Evolutionary conservation across 306 rosid genomes (phyloP), one percentile per base, ranked within the genome.

Genomic region (Dryas alaskensis): DNA sequence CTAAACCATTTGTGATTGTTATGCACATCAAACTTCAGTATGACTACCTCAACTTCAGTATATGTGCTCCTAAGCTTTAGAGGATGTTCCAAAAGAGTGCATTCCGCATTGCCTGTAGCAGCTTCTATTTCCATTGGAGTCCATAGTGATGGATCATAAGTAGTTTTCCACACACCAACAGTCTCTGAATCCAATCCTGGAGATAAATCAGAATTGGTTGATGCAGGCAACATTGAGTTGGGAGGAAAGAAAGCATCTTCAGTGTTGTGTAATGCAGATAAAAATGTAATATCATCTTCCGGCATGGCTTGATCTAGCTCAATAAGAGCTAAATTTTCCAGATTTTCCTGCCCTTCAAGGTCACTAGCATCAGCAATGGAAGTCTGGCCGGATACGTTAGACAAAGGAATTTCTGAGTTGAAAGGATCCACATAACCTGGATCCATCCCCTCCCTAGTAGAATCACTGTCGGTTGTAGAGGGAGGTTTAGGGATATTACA

Each of bases 111-210:
- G 83, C 97, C 99, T 44, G 97, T 88, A 39, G 96, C 99, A 47
- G 84, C 85, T 86, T 86, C 85, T 83, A 88, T 89, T 42, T 92
- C 97, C 85, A 71, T 64, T 4, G 99, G 90, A 79, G 93, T 90
- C 99, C 97, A 94, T 16, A 78, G 76, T 31, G 97, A 80, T 67
- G 91, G 94, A 77, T 87, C 81, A 79, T 89, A 84, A 50, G 62
- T 25, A 54, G 71, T 10, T 64, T 49, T 39, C 76, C 73, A 86
- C 46, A 80, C 69, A 67, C 65, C 76, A 65, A 65, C 16, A 78
- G 84, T 50, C 52, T 69, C 72, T 3, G 78, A 75, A 73, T 69
- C 72, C 70, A 69, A 69, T 53, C 54, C 73, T 52, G 70, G 82
- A 70, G 86, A 78, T 45, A 70, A 73, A 64, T 65, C 80, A 78